Base-by-base conservation (phyloP, 768 basidiomycete species). In the Neoboletus magnificus region DNA sequence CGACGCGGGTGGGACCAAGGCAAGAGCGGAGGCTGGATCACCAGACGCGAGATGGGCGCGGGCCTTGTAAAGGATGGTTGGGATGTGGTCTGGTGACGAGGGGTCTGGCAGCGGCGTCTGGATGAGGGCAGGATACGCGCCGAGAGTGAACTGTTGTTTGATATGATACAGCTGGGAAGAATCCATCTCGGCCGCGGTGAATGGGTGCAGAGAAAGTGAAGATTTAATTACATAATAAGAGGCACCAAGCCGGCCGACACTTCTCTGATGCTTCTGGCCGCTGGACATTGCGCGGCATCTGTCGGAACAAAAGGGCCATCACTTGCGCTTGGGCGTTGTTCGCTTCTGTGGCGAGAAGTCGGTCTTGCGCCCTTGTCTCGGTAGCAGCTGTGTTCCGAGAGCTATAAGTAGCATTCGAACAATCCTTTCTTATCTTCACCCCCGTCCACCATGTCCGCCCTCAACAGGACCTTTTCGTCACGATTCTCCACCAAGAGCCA, bases 81-180 rank as follows among this genome's bases (percentile, higher is more conserved):
- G 79, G 11, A 73, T 71, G 68, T 87, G 88, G 62, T 90, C 85
- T 16, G 82, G 74, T 6, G 87, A 86, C 30, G 78, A 76, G 45
- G 79, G 64, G 55, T 85, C 82, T 4, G 89, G 89, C 4, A 85
- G 70, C 2, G 81, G 62, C 49, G 82, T 65, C 48, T 78, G 74
- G 39, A 79, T 72, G 48, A 91, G 74, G n/a, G 82, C 66, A 64
- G 82, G 82, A 72, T 85, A 91, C 40, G 89, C 87, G 50, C 88
- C 86, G 23, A 92, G 82, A 35, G 82, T 78, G 66, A 92, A 93
- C 61, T 88, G 88, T 57, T 91, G 85, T 69, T 83, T 86, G 71
- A 85, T 73, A 60, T 83, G 79, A 70, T 87, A 89, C 5, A 89
- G 72, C 52, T 85, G 77, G 8, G 83, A 77, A 5, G 84, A 86